Base-by-base conservation (phyloP, 192 early-diverging fungal genomes). In the Umbelopsis vinacea region DNA sequence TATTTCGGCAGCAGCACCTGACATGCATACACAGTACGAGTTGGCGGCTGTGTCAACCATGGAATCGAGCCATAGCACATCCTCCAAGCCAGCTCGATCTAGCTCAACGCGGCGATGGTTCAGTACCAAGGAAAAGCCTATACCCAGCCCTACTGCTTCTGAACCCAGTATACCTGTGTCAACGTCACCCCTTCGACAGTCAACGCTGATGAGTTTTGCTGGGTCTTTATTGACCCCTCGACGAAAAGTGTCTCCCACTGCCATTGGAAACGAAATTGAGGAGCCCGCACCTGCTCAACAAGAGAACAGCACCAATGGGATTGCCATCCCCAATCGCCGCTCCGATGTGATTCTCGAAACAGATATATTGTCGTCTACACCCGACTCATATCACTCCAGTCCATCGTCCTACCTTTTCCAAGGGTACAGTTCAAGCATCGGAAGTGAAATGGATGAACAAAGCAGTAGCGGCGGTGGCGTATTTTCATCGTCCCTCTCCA, bases 21-120 rank as follows among this genome's bases (percentile, higher is more conserved):
- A 66, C 15, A 63, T 63, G 57, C 57, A 63, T 37, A 37, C 57
- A 11, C 57, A 63, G 19, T 63, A 63, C n/a, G 57, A 63, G 33
- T 19, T 63, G 19, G 15, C 57, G 17, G 57, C 57, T 14, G 37
- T 38, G 14, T 37, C 57, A 19, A 17, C 57, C 15, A 17, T 63
- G 3, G 33, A 63, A 12, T 29, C 57, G 0, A 26, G 14, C 17
- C 57, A n/a, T 19, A 37, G 29, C 3, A 29, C 57, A 29, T 63
- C 57, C 35, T 2, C 33, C 4, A 63, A 33, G n/a, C 33, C 57
- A 38, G 29, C 26, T 37, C 26, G 57, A 19, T 63, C 57, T 0
- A 35, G 29, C 15, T 19, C 57, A 0, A 63, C 26, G 10, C 57
- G 57, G 0, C 26, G 33, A 63, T 63, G 57, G 57, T 63, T 63